These are phyloP conservation scores for Arthrobotrys megalospora DNA, from an alignment of 2,329 filamentous ascomycete species.

Conservation along the genomic window DNA sequence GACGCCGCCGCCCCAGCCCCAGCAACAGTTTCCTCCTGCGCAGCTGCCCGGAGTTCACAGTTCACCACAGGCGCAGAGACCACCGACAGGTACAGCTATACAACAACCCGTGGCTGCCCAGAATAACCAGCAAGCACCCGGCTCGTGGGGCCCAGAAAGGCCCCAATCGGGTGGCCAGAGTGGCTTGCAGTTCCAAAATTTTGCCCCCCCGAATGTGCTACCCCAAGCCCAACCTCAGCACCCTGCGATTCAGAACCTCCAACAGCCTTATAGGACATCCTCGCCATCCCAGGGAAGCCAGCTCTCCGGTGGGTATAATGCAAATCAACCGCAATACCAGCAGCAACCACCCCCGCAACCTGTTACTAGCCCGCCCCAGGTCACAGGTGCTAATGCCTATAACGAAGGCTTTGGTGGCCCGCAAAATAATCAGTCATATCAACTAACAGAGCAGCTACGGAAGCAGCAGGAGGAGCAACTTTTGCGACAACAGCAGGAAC, in stretches of 20 bases:
- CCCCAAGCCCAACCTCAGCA: constrained; percentile 37
- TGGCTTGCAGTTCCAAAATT: constrained; percentile 52
- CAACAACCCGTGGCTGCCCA: constrained; percentile 21
- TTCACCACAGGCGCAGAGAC: constrained; percentile 43
- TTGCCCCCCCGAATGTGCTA: constrained; percentile 32
- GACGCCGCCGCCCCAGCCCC: constrained; percentile 50
- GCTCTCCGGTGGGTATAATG: constrained; percentile 32
- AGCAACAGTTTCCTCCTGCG: constrained; percentile 28
- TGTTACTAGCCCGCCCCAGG: constrained; percentile 33
- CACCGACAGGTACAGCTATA: background rate
- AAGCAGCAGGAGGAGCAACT: constrained; percentile 56
- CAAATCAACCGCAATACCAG: constrained; percentile 36
- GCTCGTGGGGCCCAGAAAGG: constrained; percentile 42
- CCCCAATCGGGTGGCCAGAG: constrained; percentile 50
- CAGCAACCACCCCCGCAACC: constrained; percentile 38
- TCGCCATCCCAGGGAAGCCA: constrained; percentile 47
- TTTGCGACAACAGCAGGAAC: constrained; percentile 47
- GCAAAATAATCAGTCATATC: constrained; percentile 34
- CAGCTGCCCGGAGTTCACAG: constrained; percentile 34
- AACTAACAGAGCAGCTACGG: constrained; percentile 42
- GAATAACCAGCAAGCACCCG: constrained; percentile 37
- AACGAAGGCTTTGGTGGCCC: constrained; percentile 11
- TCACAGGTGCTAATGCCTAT: constrained; percentile 10
- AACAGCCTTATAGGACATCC: constrained; percentile 42
- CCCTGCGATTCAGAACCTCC: constrained; percentile 46